phyloP scores from a whole-genome alignment of 2,329 filamentous ascomycete genomes.

The Hypoxylon sp. region DNA sequence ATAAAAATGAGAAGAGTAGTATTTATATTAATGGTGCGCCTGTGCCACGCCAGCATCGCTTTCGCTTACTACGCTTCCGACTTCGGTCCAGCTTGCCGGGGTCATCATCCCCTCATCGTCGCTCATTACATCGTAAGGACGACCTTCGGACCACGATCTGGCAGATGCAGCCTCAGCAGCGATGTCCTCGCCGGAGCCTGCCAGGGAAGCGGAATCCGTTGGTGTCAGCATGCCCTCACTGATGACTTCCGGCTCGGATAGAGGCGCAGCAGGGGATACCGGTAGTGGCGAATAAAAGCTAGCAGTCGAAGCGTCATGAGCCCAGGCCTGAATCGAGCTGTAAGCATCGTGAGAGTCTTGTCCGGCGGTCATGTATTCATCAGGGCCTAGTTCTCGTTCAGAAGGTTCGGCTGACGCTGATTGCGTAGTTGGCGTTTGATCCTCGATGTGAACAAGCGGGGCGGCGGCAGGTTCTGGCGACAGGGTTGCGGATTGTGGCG shows the following conservation, averaged over 20 bases:
- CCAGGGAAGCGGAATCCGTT: conserved; percentile 70
- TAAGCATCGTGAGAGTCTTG: conserved; percentile 64
- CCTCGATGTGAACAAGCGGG: conserved; percentile 55
- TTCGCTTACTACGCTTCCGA: conserved; percentile 74
- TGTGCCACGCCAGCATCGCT: conserved; percentile 61
- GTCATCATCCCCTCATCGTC: conserved; percentile 72
- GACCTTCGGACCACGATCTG: conserved; percentile 56
- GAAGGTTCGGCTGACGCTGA: conserved; percentile 47
- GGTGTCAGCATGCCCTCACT: conserved; percentile 71
- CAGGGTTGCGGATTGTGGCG: conserved; percentile 38
- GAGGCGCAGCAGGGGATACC: conserved; percentile 63
- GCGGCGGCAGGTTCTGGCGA: conserved; percentile 47
- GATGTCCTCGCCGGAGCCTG: conserved; percentile 66
- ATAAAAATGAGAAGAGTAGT: conserved; percentile 21
- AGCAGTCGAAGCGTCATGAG: conserved; percentile 67
- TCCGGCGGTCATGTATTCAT: conserved; percentile 69
- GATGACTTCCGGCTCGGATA: conserved; percentile 67
- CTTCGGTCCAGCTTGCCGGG: conserved; percentile 75
- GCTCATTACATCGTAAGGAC: conserved; percentile 70
- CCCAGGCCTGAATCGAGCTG: conserved; percentile 76
- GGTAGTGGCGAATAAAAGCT: conserved; percentile 75
- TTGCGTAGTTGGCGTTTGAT: conserved; percentile 24
- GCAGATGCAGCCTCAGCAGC: conserved; percentile 61
- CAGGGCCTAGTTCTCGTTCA: conserved; percentile 59
- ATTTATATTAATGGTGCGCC: conserved; percentile 52